A percentile compares a stretch with the other conserved stretches of the same genome.
phyloP scores from a whole-genome alignment of 2,329 filamentous ascomycete species.

The Geosmithia putterillii region DNA sequence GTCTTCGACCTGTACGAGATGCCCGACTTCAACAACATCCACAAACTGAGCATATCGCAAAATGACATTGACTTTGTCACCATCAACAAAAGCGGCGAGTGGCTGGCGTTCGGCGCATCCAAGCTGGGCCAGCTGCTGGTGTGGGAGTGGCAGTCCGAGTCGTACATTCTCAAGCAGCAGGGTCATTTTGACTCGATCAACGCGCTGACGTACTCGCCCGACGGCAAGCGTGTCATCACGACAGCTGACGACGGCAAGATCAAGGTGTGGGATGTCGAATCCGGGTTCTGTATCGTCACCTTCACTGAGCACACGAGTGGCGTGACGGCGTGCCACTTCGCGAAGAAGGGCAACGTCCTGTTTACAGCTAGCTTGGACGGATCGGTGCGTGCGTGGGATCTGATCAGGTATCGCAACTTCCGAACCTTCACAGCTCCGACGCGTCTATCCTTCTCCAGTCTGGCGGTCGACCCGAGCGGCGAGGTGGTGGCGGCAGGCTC shows the following conservation, averaged over 20 bases:
- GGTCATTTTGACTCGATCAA: constrained; percentile 97
- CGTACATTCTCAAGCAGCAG: constrained; percentile 96
- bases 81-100: constrained; percentile 89
- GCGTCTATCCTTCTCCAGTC: constrained; percentile 79
- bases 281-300: constrained; percentile 94
- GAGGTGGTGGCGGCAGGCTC: constrained; percentile 95
- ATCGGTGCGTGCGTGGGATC: constrained; percentile 88
- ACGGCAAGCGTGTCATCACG: constrained; percentile 86
- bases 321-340: constrained; percentile 88
- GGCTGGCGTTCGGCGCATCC: constrained; percentile 93
- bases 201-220: constrained; percentile 80
- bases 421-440: constrained; percentile 92
- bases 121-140: constrained; percentile 92
- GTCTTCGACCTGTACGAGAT: constrained; percentile 91
- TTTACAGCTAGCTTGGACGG: constrained; percentile 94
- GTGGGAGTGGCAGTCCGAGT: constrained; percentile 99
- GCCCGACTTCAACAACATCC: constrained; percentile 90
- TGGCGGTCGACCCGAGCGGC: constrained; percentile 93
- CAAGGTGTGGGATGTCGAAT: constrained; percentile 95
- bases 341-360: constrained; percentile 87
- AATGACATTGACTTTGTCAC: constrained; percentile 93
- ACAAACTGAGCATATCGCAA: constrained; percentile 86
- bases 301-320: constrained; percentile 95
- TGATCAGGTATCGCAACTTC: constrained; percentile 94
- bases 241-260: constrained; percentile 95